Percentiles rank a stretch among this genome's conserved stretches.
Evolutionary conservation across 2,329 filamentous ascomycete species (phyloP).

Genomic region (Zasmidium angulare): DNA sequence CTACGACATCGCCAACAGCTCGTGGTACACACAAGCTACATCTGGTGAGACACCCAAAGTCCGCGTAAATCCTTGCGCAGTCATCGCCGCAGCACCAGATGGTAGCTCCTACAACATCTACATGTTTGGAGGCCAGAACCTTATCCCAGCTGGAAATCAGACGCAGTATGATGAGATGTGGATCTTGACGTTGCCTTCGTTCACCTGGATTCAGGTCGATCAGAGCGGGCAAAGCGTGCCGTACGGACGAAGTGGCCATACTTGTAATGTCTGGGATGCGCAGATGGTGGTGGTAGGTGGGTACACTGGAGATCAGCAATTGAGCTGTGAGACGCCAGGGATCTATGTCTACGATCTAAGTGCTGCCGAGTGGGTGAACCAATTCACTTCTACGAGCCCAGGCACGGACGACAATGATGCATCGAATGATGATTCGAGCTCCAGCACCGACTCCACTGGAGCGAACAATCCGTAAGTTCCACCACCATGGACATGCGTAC

Average conservation of each 20-base stretch:
- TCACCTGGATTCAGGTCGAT: constrained; percentile 73
- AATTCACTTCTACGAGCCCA: constrained; percentile 65
- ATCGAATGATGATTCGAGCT: constrained; percentile 7
- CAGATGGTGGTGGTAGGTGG: constrained; percentile 81
- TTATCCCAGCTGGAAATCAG: constrained; percentile 61
- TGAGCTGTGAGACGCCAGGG: constrained; percentile 66
- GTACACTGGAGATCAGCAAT: constrained; percentile 56
- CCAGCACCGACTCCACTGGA: constrained; percentile 8
- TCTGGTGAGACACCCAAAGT: constrained; percentile 58
- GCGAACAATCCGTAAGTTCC: constrained; percentile 18
- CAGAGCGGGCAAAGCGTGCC: constrained; percentile 48
- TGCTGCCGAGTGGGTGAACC: constrained; percentile 65
- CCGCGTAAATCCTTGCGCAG: constrained; percentile 67
- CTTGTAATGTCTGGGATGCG: constrained; percentile 74
- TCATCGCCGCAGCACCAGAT: constrained; percentile 62
- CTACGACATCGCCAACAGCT: constrained; percentile 70
- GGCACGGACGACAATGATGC: constrained; percentile 33
- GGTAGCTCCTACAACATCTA: constrained; percentile 76
- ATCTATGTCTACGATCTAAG: constrained; percentile 78
- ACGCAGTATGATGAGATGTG: constrained; percentile 71
- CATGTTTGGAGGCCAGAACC: constrained; percentile 74
- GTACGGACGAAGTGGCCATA: constrained; percentile 68
- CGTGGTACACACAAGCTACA: constrained; percentile 74
- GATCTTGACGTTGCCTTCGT: constrained; percentile 76
- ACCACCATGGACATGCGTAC: not conserved